Conservation (phyloP, 805 yeast genomes). For the Barnettozyma vustinii region DNA sequence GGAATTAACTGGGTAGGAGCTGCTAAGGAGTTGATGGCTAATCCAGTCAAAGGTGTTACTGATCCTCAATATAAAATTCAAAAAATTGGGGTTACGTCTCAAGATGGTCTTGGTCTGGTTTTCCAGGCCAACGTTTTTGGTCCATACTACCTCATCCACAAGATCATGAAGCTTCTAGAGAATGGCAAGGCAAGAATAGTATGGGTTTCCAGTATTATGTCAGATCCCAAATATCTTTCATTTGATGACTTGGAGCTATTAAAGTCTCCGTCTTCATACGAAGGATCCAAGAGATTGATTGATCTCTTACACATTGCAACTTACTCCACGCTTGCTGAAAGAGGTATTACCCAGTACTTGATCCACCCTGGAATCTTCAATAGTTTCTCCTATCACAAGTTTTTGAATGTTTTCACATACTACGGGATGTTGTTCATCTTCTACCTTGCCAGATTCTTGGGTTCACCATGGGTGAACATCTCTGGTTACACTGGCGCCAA, state of each 20-base stretch:
- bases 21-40: constrained; percentile 51
- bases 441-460: constrained; percentile 73
- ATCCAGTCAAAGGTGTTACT: constrained; percentile 82
- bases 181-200: constrained; percentile 58
- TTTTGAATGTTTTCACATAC: constrained; percentile 71
- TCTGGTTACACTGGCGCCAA: constrained; percentile 87
- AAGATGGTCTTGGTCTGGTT: constrained; percentile 78
- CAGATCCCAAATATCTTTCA: constrained; percentile 68
- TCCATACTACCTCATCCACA: constrained; percentile 79
- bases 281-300: constrained; percentile 83
- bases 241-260: constrained; percentile 71
- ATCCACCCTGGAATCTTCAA: constrained; percentile 94
- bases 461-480: constrained; percentile 87
- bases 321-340: constrained; percentile 42
- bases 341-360: constrained; percentile 65
- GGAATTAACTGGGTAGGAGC: constrained; percentile 90
- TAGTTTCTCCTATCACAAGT: constrained; percentile 72
- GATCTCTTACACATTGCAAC: constrained; percentile 79
- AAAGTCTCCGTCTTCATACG: constrained; percentile 65
- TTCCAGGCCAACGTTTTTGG: constrained; percentile 97
- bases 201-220: constrained; percentile 85
- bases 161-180: constrained; percentile 48
- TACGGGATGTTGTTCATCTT: constrained; percentile 84
- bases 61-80: constrained; percentile 84
- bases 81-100: constrained; percentile 65